Evolutionary conservation across 1,284 basidiomycete genomes (phyloP), one percentile per base, ranked within the genome.

Genomic region (Sanguinoderma infundibulare): DNA sequence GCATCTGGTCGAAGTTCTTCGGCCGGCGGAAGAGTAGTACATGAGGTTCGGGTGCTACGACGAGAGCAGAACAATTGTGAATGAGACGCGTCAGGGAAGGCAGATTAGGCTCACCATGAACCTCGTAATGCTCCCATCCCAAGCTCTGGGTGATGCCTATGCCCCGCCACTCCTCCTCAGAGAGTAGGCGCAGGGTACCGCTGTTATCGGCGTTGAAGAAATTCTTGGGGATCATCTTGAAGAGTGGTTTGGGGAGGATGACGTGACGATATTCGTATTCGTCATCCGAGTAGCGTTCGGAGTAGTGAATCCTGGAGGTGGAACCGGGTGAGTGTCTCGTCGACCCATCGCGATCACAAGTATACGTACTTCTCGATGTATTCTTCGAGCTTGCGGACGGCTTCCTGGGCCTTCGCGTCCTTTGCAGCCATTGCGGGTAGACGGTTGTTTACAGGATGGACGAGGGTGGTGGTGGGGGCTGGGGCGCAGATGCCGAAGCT

Each of bases 81-180:
- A 20, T 12, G 17, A 35, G n/a, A 47, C 14, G 9, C 42, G 6
- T 30, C 5, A 20, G 36, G 22, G 40, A 22, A 22, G 9, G 15
- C 7, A 15, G 20, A 1, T 77, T 32, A 14, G 32, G 32, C 89
- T 72, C 70, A 95, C 95, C 93, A 73, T 98, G 96, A 39, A 98
- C 94, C 80, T 97, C 96, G 71, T 98, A 98, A 72, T 98, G 96
- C 74, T 96, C 93, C 96, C 96, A 98, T 10, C 96, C 96, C 53
- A 97, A 80, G 76, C 94, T 96, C 77, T 98, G 96, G 34, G 92
- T 95, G 71, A 98, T 98, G 12, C 96, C 96, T 62, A 98, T 96
- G 0, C 93, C 92, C 73, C 96, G 84, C 96, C 96, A 98, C 77
- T 98, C 96, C 44, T 85, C 77, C 74, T 98, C 96, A 4, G 84